Evolutionary conservation across 108 stramenopile genomes (phyloP), one percentile per base, ranked within the genome.

Genomic region (Conticribra guillardii): DNA sequence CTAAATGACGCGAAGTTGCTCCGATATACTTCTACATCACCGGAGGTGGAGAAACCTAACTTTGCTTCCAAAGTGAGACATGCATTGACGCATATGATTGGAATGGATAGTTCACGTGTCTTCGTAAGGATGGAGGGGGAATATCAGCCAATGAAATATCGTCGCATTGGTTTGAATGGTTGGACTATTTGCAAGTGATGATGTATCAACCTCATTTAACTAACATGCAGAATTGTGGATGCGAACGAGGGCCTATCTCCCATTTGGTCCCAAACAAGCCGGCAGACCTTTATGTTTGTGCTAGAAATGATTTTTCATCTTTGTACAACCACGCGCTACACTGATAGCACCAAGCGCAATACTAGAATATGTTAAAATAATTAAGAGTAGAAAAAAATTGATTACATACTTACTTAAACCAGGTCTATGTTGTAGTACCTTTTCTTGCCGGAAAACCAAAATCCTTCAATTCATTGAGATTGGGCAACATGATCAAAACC

Each of bases 41-140:
- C 93, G 7, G 58, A 85, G 21, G 87, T 85, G 17, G 93, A 94
- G 73, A 86, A 88, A 60, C 60, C 59, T 3, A 85, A 85, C 60
- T 94, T 90, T 75, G 88, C 83, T 44, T 49, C 54, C n/a, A 52
- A 56, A 26, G 71, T 91, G 27, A 82, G 93, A 29, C 50, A 64
- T 28, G 45, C 77, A 7, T 60, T 79, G 19, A 32, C 7, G 22
- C 79, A 44, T 48, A 79, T 82, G 58, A 71, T 62, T 54, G n/a
- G 15, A 19, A 73, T 17, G 0, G 59, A 34, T 18, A 65, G 55
- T 54, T 47, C 22, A 27, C 49, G 67, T 29, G 53, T 82, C 24
- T 82, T 82, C 33, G 30, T 22, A 30, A 26, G 4, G 8, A 23
- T 46, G 37, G 51, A 67, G 4, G 54, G 54, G 2, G 54, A 26